Conservation (phyloP, 1,284 basidiomycete species). For the Puccinia hordei region DNA sequence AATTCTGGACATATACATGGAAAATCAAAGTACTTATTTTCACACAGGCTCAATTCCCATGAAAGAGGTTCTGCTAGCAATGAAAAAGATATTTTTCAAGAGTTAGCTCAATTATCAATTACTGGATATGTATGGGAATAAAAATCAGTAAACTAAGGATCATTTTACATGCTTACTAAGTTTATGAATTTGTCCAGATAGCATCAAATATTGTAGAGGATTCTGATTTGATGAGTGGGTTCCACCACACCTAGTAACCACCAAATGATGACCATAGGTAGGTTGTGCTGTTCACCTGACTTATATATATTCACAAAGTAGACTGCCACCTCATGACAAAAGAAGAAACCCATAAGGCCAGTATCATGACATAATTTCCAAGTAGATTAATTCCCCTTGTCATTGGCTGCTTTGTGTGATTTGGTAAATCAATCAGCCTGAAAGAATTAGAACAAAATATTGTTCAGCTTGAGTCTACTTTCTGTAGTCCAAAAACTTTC, state of each 20-base stretch:
- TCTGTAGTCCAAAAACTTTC: background rate
- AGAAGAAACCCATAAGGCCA: slow-evolving; percentile 13
- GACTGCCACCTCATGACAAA: background rate
- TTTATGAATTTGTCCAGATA: background rate
- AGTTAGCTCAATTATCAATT: background rate
- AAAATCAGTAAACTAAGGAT: background rate
- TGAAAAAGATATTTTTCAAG: background rate
- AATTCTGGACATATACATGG: slow-evolving; percentile 12
- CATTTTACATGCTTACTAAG: background rate
- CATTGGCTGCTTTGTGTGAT: slow-evolving; percentile 20
- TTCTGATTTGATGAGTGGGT: background rate
- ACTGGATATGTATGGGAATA: background rate
- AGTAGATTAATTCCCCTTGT: slow-evolving; percentile 11
- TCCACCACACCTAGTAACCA: background rate
- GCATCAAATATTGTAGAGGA: slow-evolving; percentile 22
- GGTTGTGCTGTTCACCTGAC: background rate
- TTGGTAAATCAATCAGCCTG: slow-evolving; percentile 4
- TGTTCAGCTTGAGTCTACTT: too few species aligned
- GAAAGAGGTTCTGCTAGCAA: background rate
- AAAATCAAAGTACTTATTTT: background rate
- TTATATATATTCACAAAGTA: slow-evolving; percentile 6
- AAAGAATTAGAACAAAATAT: background rate
- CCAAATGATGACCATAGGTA: background rate
- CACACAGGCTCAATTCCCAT: background rate
- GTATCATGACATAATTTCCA: slow-evolving; percentile 30